Evolutionary conservation across 1,139 yeast species (phyloP).

Genomic region (Geotrichum phurueaensis): DNA sequence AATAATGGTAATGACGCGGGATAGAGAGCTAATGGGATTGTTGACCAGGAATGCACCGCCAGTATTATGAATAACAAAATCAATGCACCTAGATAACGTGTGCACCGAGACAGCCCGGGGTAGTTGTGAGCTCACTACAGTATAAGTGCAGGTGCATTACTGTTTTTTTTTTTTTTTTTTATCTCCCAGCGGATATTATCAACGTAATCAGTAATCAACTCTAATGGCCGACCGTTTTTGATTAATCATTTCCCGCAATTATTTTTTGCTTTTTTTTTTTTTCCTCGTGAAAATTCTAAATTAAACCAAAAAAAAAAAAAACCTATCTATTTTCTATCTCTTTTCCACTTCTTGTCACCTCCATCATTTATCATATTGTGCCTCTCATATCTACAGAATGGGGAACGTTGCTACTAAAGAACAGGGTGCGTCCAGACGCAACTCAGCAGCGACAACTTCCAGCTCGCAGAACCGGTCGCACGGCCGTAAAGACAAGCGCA

Average conservation of each 20-base stretch:
- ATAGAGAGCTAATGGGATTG: neutral
- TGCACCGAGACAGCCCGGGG: too few relatives aligned
- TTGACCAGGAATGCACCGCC: neutral
- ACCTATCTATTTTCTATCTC: neutral
- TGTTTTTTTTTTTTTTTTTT: too few relatives aligned
- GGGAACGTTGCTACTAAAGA: constrained; percentile 9
- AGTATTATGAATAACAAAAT: too few relatives aligned
- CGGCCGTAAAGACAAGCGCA: neutral
- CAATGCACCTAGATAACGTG: too few relatives aligned
- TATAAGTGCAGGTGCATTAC: too few relatives aligned
- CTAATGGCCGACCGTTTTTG: neutral
- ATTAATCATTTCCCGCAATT: neutral
- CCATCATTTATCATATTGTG: neutral
- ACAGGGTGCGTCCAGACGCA: constrained; percentile 2
- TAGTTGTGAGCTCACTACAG: too few relatives aligned
- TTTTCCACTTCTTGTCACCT: neutral
- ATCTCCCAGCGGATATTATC: neutral
- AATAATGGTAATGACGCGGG: neutral
- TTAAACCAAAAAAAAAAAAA: neutral
- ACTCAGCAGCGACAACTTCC: neutral
- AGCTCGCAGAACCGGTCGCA: neutral
- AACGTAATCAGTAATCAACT: neutral
- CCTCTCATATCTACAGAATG: neutral
- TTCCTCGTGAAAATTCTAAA: neutral
- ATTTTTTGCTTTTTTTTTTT: neutral